Percentiles rank a stretch among this genome's conserved stretches.
phyloP scores from a whole-genome alignment of 768 basidiomycete species.

The Calocera cornea region DNA sequence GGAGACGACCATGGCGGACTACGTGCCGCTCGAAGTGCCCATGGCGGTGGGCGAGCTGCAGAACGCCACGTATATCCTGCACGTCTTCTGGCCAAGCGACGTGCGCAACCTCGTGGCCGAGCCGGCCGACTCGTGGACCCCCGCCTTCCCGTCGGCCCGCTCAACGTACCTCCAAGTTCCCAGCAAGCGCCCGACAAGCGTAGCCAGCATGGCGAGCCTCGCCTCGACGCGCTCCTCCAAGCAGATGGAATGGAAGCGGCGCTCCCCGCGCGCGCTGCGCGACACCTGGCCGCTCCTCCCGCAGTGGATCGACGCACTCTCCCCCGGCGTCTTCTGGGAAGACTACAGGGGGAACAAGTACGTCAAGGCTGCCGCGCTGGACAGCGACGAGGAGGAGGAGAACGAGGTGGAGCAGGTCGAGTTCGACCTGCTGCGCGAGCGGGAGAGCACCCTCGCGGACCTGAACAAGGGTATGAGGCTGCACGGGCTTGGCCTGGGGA shows the following conservation, averaged over 20 bases:
- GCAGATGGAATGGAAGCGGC: slow-evolving; percentile 5
- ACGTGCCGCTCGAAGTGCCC: slow-evolving; percentile 67
- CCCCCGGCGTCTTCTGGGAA: slow-evolving; percentile 2
- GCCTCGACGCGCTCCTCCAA: neutral
- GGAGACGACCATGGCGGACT: slow-evolving; percentile 45
- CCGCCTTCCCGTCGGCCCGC: neutral
- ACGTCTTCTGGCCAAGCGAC: slow-evolving; percentile 69
- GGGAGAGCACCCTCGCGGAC: neutral
- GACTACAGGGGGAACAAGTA: slow-evolving; percentile 5
- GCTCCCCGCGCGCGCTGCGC: neutral
- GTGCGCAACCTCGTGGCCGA: slow-evolving; percentile 61
- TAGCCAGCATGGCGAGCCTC: neutral
- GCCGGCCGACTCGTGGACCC: slow-evolving; percentile 25
- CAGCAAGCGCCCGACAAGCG: neutral
- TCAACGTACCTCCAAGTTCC: neutral
- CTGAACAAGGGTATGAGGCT: neutral
- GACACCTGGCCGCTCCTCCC: neutral
- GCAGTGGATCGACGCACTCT: slow-evolving; percentile 1
- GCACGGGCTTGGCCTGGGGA: neutral
- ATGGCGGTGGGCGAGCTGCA: slow-evolving; percentile 61
- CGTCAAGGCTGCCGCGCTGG: neutral
- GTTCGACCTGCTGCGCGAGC: neutral
- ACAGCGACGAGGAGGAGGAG: neutral
- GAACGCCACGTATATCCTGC: slow-evolving; percentile 88
- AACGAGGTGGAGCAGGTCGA: slow-evolving; percentile 2